Evolutionary conservation across 176 grass and related monocot species (phyloP).

Genomic region (Oryza officinalis): DNA sequence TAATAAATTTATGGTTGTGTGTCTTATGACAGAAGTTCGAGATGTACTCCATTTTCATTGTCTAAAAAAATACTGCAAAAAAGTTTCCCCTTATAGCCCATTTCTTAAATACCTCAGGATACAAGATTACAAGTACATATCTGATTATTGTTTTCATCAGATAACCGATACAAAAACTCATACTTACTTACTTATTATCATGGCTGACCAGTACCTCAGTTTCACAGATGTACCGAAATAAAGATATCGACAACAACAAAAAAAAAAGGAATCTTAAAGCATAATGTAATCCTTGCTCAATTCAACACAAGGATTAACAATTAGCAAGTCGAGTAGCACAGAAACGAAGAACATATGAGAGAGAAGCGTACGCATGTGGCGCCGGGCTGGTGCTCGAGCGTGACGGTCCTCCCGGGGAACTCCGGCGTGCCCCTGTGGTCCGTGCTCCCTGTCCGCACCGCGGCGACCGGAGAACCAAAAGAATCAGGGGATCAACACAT

Average conservation of each 20-base stretch:
- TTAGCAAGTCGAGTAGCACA: neutral
- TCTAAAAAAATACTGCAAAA: neutral
- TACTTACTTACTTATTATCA: neutral
- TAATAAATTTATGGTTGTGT: too few species aligned
- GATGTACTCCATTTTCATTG: too few species aligned
- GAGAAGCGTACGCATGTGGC: constrained; percentile 65
- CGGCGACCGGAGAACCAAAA: neutral
- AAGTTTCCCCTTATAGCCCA: neutral
- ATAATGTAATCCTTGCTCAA: neutral
- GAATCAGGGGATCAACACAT: neutral
- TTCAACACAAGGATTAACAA: too few species aligned
- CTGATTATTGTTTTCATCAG: neutral
- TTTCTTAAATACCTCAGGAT: neutral
- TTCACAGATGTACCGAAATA: neutral
- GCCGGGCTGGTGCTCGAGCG: constrained; percentile 57
- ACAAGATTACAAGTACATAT: neutral
- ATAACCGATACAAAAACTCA: neutral
- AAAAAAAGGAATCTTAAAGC: neutral
- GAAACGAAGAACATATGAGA: neutral
- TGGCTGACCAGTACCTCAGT: neutral
- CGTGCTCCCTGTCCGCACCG: constrained; percentile 62
- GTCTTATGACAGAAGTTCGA: too few species aligned
- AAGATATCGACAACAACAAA: neutral
- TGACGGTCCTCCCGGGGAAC: constrained; percentile 90
- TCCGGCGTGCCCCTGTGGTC: constrained; percentile 86